These are phyloP conservation scores for Ophioceras dolichostomum DNA, from an alignment of 2,329 filamentous ascomycete genomes.

Conservation along the genomic window DNA sequence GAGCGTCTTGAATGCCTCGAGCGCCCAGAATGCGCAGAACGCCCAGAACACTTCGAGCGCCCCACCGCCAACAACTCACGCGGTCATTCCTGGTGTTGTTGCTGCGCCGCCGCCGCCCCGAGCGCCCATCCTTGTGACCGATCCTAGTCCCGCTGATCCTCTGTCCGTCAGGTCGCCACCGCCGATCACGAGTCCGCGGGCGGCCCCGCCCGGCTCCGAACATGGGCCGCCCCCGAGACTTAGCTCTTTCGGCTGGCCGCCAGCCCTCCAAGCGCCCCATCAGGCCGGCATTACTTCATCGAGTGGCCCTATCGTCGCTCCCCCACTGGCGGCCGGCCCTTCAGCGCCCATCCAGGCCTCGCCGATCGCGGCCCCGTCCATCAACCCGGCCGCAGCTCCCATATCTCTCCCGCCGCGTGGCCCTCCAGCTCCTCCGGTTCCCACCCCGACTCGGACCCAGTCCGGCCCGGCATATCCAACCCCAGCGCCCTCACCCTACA, in stretches of 20 bases:
- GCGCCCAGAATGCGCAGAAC: too few relatives aligned
- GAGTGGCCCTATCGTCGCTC: constrained; percentile 3
- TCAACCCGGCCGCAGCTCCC: constrained; percentile 10
- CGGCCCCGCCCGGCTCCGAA: neutral
- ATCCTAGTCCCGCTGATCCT: too few relatives aligned
- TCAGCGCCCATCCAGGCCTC: constrained; percentile 1
- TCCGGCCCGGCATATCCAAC: constrained; percentile 26
- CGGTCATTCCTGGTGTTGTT: too few relatives aligned
- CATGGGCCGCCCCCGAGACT: neutral
- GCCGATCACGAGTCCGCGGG: neutral
- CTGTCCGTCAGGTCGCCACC: neutral
- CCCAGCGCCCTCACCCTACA: constrained; percentile 19
- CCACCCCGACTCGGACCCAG: constrained; percentile 16
- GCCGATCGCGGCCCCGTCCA: constrained; percentile 3
- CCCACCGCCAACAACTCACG: too few relatives aligned
- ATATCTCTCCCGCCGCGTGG: constrained; percentile 10
- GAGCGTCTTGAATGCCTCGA: too few relatives aligned
- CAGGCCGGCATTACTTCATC: constrained; percentile 1
- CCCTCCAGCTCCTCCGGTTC: constrained; percentile 10
- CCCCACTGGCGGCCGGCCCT: constrained; percentile 2
- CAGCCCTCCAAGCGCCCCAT: constrained; percentile 1
- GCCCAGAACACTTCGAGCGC: too few relatives aligned
- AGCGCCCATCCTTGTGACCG: too few relatives aligned
- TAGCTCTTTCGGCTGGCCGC: neutral
- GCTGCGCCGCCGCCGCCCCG: neutral